Percentiles rank a stretch among this genome's conserved stretches.
phyloP scores from a whole-genome alignment of 2,329 filamentous ascomycete genomes.

The Aspergillus bombycis region DNA sequence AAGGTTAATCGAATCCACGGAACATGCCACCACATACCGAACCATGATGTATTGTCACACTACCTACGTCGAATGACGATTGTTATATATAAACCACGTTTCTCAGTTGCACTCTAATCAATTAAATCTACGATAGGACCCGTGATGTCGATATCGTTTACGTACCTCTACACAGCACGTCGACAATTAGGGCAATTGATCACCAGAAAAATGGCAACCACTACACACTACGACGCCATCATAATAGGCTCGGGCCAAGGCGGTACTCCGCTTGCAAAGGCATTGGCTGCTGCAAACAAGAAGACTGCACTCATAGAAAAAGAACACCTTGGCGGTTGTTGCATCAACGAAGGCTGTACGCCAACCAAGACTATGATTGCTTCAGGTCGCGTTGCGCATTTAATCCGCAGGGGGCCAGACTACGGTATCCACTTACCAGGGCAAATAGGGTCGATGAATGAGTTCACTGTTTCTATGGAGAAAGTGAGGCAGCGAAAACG shows the following conservation, averaged over 20 bases:
- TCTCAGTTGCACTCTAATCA: too few species aligned
- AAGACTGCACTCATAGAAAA: constrained; percentile 11
- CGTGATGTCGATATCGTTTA: not conserved
- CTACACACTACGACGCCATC: constrained; percentile 9
- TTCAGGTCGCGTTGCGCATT: constrained; percentile 54
- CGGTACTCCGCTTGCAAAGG: constrained; percentile 9
- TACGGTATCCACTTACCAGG: not conserved
- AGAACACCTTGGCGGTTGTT: constrained; percentile 55
- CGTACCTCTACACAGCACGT: not conserved
- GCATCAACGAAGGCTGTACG: constrained; percentile 60
- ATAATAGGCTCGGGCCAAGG: constrained; percentile 15
- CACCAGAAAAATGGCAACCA: constrained; percentile 4
- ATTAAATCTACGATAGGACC: not conserved
- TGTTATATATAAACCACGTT: too few species aligned
- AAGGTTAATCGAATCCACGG: not conserved
- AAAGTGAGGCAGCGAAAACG: constrained; percentile 57
- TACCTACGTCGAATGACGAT: too few species aligned
- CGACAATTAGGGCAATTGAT: not conserved
- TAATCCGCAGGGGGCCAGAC: not conserved
- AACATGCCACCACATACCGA: not conserved
- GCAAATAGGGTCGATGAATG: not conserved
- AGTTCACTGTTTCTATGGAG: constrained; percentile 50
- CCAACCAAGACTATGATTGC: constrained; percentile 62
- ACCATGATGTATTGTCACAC: not conserved
- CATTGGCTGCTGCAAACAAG: constrained; percentile 4